phyloP scores from a whole-genome alignment of 2,329 filamentous ascomycete species.

The Orbilia quercus region DNA sequence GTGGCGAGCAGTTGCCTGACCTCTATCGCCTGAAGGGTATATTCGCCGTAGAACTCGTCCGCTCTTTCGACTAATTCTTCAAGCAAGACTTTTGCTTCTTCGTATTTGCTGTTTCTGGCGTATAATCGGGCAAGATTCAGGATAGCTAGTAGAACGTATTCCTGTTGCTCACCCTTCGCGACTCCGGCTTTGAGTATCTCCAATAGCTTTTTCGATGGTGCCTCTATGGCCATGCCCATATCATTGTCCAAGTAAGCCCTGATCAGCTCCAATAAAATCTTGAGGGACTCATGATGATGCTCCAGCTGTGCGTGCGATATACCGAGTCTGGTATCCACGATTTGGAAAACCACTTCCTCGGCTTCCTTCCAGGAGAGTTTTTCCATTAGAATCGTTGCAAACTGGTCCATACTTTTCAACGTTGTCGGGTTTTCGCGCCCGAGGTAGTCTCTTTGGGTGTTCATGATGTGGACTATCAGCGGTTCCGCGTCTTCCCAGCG shows the following conservation, averaged over 20 bases:
- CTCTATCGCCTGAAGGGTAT: constrained; percentile 3
- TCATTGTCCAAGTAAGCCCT: constrained; percentile 1
- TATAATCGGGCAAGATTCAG: constrained; percentile 2
- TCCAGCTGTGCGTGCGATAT: constrained; percentile 10
- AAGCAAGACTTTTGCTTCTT: constrained; percentile 4
- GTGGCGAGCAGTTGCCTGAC: constrained; percentile 1
- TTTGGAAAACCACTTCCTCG: constrained; percentile 2
- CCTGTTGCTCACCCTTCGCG: neutral
- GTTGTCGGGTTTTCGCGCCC: constrained; percentile 14
- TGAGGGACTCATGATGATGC: neutral
- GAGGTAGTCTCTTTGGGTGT: constrained; percentile 5
- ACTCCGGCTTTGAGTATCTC: neutral
- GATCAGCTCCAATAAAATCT: neutral
- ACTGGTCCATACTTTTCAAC: constrained; percentile 11
- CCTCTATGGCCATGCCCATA: neutral
- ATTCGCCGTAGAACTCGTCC: constrained; percentile 1
- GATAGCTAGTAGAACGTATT: constrained; percentile 3
- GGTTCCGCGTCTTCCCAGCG: neutral
- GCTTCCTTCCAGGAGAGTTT: constrained; percentile 3
- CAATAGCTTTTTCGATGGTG: constrained; percentile 7
- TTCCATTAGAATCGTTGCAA: constrained; percentile 2
- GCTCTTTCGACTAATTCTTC: neutral
- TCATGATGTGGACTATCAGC: constrained; percentile 4
- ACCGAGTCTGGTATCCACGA: constrained; percentile 8
- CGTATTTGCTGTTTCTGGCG: neutral